Percentiles rank a stretch among this genome's conserved stretches.
phyloP scores from a whole-genome alignment of 192 early-diverging fungal genomes.

The Mortierella antarctica region DNA sequence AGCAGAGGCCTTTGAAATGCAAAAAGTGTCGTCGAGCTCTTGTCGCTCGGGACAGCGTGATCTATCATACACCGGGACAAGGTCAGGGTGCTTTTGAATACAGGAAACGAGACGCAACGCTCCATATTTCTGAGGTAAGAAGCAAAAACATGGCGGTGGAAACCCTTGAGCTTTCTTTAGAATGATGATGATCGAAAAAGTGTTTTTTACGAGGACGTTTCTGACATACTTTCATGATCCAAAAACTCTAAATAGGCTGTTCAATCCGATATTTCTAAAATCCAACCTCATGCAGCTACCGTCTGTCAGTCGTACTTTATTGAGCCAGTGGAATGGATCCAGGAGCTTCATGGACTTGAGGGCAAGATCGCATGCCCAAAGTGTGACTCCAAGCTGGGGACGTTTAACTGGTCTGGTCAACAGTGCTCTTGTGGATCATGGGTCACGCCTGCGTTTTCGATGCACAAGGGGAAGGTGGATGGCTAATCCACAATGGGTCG shows the following conservation, averaged over 20 bases:
- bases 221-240: background rate
- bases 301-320: slow-evolving; percentile 84
- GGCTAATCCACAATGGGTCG: slow-evolving; percentile 28
- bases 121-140: slow-evolving; percentile 48
- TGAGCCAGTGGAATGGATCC: slow-evolving; percentile 88
- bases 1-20: slow-evolving; percentile 31
- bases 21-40: slow-evolving; percentile 64
- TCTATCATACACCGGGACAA: slow-evolving; percentile 74
- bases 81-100: slow-evolving; percentile 81
- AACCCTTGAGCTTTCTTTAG: too few species aligned
- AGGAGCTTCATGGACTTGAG: slow-evolving; percentile 68
- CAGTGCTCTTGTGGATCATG: slow-evolving; percentile 87
- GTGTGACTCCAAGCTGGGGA: slow-evolving; percentile 81
- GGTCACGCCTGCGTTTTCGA: slow-evolving; percentile 83
- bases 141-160: too few species aligned
- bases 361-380: slow-evolving; percentile 83
- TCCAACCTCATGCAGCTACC: slow-evolving; percentile 20
- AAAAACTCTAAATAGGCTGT: slow-evolving; percentile 33
- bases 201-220: too few species aligned
- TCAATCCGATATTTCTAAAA: slow-evolving; percentile 22
- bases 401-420: slow-evolving; percentile 83
- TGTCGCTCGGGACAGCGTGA: slow-evolving; percentile 69
- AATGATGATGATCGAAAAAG: too few species aligned
- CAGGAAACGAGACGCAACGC: slow-evolving; percentile 70
- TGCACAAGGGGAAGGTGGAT: slow-evolving; percentile 82